phyloP scores from a whole-genome alignment of 2,329 filamentous ascomycete species.

The Aspergillus ibericus region DNA sequence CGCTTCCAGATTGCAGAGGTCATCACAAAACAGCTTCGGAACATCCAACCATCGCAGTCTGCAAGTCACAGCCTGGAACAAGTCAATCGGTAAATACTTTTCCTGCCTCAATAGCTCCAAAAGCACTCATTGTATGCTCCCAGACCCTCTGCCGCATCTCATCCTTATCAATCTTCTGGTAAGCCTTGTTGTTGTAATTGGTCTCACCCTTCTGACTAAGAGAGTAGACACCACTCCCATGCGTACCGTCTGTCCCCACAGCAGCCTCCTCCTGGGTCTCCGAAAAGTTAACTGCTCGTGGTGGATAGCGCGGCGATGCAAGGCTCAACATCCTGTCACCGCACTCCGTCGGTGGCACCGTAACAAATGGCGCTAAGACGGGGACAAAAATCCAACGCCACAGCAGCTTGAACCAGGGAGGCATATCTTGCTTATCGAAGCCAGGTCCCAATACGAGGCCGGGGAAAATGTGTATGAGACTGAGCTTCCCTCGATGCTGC shows the following conservation, averaged over 20 bases:
- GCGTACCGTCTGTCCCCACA: constrained; percentile 1
- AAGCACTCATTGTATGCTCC: constrained; percentile 6
- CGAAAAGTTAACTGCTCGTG: background rate
- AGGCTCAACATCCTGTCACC: constrained; percentile 3
- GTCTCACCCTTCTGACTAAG: background rate
- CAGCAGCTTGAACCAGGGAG: constrained; percentile 1
- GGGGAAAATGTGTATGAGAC: constrained; percentile 8
- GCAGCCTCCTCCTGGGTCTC: background rate
- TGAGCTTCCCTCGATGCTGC: background rate
- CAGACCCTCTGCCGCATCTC: constrained; percentile 3
- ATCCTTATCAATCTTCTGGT: constrained; percentile 2
- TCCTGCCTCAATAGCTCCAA: background rate
- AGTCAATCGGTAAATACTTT: background rate
- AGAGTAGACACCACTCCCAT: constrained; percentile 6
- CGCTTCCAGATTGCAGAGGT: background rate
- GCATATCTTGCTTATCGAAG: background rate
- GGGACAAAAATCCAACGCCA: constrained; percentile 7
- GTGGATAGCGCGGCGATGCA: constrained; percentile 1
- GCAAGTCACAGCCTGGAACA: background rate
- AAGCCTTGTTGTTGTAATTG: background rate
- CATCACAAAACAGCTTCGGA: background rate
- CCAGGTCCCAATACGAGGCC: constrained; percentile 5
- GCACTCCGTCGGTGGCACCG: constrained; percentile 1
- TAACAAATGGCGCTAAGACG: background rate
- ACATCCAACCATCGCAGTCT: background rate